Conservation (phyloP, 106 monocot species). For the Platanthera zijinensis region DNA sequence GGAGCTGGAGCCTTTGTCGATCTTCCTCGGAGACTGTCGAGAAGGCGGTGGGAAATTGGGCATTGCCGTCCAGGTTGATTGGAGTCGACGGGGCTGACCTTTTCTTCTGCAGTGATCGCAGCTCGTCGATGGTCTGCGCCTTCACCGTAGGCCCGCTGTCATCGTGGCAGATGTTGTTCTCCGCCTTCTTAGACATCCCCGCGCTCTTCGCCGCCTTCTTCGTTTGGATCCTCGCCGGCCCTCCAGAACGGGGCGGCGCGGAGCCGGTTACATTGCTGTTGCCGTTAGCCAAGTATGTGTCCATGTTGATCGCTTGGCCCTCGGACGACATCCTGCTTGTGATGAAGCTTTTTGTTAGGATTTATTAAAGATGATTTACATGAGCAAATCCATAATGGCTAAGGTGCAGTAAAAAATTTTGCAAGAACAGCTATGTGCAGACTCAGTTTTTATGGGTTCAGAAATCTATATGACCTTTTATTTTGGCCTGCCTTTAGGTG, state of each 20-base stretch:
- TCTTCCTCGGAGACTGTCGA: slow-evolving; percentile 69
- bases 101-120: slow-evolving; percentile 97
- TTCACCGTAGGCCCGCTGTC: slow-evolving; percentile 82
- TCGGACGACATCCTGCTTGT: slow-evolving; percentile 10
- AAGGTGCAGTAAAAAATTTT: not conserved
- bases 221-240: slow-evolving; percentile 56
- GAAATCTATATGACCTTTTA: no score
- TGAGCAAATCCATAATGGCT: no score
- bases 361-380: not conserved
- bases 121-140: slow-evolving; percentile 96
- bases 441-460: no score
- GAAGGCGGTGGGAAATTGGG: slow-evolving; percentile 20
- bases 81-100: slow-evolving; percentile 90
- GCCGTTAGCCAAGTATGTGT: slow-evolving; percentile 27
- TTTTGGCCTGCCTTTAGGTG: no score
- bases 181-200: slow-evolving; percentile 17
- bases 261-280: not conserved
- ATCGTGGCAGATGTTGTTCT: slow-evolving; percentile 84
- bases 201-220: not conserved
- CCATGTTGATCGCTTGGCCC: slow-evolving; percentile 15
- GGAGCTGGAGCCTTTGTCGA: slow-evolving; percentile 80
- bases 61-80: slow-evolving; percentile 41
- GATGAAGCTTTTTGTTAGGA: not conserved
- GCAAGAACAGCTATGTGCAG: not conserved
- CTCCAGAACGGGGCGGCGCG: slow-evolving; percentile 17